Evolutionary conservation across 2,329 filamentous ascomycete genomes (phyloP), one percentile per base, ranked within the genome.

Genomic region (Alternaria triticimaculans): DNA sequence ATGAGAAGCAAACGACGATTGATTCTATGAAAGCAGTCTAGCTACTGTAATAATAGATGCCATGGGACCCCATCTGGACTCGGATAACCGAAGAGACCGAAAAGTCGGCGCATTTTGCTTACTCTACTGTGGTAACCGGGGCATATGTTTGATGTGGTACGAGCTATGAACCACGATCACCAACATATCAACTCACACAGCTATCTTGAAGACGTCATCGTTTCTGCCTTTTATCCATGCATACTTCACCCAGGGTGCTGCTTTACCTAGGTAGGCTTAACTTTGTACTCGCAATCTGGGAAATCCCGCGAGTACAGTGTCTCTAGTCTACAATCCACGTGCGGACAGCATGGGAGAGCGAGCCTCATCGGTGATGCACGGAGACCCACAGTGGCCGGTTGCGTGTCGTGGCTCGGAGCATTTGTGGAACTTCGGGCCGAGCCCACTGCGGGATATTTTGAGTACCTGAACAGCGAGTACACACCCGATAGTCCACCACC

Each of bases 351-450:
- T 5, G 33, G 37, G 37, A 20, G 21, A 53, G 20, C 20, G 30
- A 23, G 0, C 18, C 30, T 18, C 20, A n/a, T 37, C 28, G 20
- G 44, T 44, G 33, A 50, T 56, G 44, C 18, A 44, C 11, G 26
- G 30, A 28, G 41, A 37, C 50, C 43, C 21, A 37, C 18, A 46
- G 28, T 60, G 58, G 28, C 25, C 12, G 37, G 28, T 46, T 43
- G 37, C n/a, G 21, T 55, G 37, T 55, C 28, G 30, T 43, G 18
- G 30, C 44, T 56, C 51, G 44, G 58, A 11, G 44, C 23, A 56
- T 50, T 60, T 60, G 30, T 60, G 51, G n/a, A 50, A 50, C n/a
- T 56, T 28, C 23, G 51, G 51, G 6, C 58, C 58, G 44, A 50
- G n/a, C 8, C 20, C 30, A 50, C 6, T 28, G 25, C 51, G 51